Conservation (phyloP, 441 rosid genomes). For the Erodium trifolium region DNA sequence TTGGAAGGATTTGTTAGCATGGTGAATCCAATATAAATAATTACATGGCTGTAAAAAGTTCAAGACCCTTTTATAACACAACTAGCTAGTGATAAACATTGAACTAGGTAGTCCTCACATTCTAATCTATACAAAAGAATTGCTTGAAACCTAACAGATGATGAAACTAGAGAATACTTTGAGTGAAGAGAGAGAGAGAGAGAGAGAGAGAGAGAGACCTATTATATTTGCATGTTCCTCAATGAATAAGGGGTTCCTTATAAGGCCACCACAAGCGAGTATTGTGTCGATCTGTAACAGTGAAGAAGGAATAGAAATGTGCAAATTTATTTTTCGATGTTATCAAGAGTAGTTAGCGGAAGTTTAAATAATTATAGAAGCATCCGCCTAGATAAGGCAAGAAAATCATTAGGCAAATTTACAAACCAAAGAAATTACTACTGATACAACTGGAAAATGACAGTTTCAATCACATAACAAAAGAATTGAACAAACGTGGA, state of each 20-base stretch:
- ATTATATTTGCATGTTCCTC: conserved; percentile 82
- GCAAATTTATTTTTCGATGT: no score
- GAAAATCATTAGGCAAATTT: neutral
- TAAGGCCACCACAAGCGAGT: conserved; percentile 89
- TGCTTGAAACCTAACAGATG: neutral
- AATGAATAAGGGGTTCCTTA: conserved; percentile 64
- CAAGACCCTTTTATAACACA: neutral
- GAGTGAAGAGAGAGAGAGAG: conserved; percentile 1
- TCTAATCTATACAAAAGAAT: neutral
- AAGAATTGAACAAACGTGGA: neutral
- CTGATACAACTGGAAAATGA: neutral
- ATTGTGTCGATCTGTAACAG: conserved; percentile 50
- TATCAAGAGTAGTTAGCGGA: no score
- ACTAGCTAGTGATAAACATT: neutral
- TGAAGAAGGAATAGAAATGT: neutral
- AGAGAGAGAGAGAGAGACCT: conserved; percentile 36
- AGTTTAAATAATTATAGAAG: no score
- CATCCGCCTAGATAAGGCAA: neutral
- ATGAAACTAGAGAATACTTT: neutral
- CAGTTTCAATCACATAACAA: neutral
- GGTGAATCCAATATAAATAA: neutral
- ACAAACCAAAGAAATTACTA: neutral
- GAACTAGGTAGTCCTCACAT: neutral
- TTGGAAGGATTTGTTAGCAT: neutral
- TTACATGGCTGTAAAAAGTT: neutral